Conservation (phyloP, 2,329 filamentous ascomycete genomes). For the Lecanicillium sp. region DNA sequence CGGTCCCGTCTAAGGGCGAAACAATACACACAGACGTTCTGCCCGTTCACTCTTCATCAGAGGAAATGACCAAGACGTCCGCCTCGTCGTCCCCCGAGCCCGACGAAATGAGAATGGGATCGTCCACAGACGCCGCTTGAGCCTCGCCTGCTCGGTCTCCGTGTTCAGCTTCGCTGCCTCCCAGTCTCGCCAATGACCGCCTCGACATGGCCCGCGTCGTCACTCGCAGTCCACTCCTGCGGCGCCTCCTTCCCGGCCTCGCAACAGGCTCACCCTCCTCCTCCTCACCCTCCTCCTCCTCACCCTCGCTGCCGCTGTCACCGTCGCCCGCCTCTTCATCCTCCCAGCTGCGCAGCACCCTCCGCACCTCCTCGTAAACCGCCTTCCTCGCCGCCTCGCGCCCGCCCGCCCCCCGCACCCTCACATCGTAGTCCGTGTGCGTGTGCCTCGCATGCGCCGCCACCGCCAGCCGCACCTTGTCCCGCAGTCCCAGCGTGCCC, state of each 20-base stretch:
- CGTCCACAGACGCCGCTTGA: not conserved
- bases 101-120: constrained; percentile 5
- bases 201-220: not conserved
- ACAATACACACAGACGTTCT: not conserved
- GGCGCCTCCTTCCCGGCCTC: too few species aligned
- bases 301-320: constrained; percentile 13
- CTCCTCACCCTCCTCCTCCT: not conserved
- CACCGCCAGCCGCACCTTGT: constrained; percentile 40
- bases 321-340: not conserved
- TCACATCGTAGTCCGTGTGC: constrained; percentile 40
- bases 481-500: constrained; percentile 28
- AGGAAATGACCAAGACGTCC: not conserved
- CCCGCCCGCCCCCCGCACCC: constrained; percentile 22
- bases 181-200: not conserved
- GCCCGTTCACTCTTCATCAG: constrained; percentile 1
- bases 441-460: constrained; percentile 43
- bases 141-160: not conserved
- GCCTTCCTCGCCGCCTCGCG: constrained; percentile 13
- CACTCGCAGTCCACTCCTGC: not conserved
- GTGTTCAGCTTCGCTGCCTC: too few species aligned
- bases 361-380: constrained; percentile 8
- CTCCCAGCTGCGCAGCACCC: constrained; percentile 9
- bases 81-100: not conserved
- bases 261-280: too few species aligned
- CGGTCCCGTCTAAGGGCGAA: not conserved